phyloP scores from a whole-genome alignment of 176 grass and related monocot species.

The Oryza longistaminata region DNA sequence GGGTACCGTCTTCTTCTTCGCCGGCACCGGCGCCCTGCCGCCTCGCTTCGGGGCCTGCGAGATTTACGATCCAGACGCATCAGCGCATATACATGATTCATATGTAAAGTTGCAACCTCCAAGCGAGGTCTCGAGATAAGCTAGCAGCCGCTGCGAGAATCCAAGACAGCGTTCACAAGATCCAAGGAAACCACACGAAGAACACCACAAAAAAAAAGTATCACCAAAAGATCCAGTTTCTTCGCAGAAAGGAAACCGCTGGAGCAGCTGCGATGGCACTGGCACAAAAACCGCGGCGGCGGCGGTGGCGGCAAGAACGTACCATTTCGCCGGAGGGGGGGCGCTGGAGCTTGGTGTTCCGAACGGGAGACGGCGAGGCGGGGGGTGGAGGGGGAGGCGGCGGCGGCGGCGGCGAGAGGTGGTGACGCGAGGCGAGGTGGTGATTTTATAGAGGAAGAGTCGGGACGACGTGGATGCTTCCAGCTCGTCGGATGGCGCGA shows the following conservation, averaged over 20 bases:
- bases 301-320: background rate
- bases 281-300: background rate
- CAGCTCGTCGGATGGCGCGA: background rate
- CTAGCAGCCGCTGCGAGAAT: background rate
- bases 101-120: background rate
- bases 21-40: constrained; percentile 41
- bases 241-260: background rate
- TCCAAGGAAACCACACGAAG: background rate
- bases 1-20: constrained; percentile 50
- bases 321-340: constrained; percentile 39
- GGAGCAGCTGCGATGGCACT: background rate
- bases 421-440: background rate
- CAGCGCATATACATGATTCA: background rate
- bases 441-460: constrained; percentile 13
- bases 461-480: background rate
- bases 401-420: constrained; percentile 8
- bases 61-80: background rate
- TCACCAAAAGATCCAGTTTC: background rate
- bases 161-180: background rate
- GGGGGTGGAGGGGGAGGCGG: background rate
- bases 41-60: constrained; percentile 65
- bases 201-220: background rate
- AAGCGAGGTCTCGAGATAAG: background rate
- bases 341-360: constrained; percentile 27
- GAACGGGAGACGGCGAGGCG: constrained; percentile 21